Percentiles rank a stretch among this genome's conserved stretches.
phyloP scores from a whole-genome alignment of 345 rosid species.

The Sonneratia caseolaris region DNA sequence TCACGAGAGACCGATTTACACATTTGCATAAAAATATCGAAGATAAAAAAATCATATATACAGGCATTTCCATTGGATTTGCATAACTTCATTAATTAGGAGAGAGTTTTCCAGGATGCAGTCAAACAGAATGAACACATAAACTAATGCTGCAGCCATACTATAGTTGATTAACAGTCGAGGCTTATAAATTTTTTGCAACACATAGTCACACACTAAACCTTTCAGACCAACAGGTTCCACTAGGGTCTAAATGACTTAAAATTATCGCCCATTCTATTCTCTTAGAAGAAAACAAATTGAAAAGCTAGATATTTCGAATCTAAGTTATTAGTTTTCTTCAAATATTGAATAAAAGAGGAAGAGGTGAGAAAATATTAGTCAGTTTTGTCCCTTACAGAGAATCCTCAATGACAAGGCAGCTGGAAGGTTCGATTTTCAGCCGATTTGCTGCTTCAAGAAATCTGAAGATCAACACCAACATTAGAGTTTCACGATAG shows the following conservation, averaged over 20 bases:
- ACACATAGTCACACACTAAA: not conserved
- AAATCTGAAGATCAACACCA: constrained; percentile 32
- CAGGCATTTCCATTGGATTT: not conserved
- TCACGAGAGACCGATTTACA: not conserved
- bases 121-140: not conserved
- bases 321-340: too few species aligned
- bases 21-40: not conserved
- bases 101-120: not conserved
- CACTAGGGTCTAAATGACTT: not conserved
- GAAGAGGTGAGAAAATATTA: not conserved
- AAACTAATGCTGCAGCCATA: not conserved
- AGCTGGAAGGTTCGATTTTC: constrained; percentile 42
- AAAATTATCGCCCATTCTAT: not conserved
- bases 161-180: not conserved
- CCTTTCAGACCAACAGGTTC: not conserved
- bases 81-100: not conserved
- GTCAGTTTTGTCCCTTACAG: constrained; percentile 32
- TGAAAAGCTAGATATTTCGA: not conserved
- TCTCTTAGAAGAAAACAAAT: not conserved
- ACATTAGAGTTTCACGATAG: not conserved
- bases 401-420: constrained; percentile 89
- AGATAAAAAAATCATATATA: not conserved
- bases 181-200: not conserved
- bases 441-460: constrained; percentile 68
- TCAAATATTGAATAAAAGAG: not conserved